phyloP scores from a whole-genome alignment of 108 stramenopile species.

The Fistulifera pelliculosa region DNA sequence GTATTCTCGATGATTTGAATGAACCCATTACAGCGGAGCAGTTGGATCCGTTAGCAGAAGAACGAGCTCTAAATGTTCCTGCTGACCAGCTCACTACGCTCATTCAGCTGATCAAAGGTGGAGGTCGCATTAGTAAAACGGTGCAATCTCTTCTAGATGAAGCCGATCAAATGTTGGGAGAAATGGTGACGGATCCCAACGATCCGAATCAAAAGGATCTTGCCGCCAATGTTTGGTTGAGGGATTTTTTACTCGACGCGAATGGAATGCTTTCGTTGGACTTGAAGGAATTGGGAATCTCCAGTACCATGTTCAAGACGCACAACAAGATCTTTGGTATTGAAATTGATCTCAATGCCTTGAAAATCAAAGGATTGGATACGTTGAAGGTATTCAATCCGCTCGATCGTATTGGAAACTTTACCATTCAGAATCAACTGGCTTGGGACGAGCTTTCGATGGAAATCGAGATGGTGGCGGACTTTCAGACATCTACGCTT shows the following conservation, averaged over 20 bases:
- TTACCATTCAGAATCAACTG: conserved; percentile 20
- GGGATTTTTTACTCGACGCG: conserved; percentile 25
- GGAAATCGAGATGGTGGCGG: not conserved
- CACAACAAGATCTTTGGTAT: conserved; percentile 32
- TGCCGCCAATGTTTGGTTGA: conserved; percentile 20
- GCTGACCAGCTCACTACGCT: too few species aligned
- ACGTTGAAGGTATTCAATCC: conserved; percentile 27
- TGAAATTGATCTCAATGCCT: conserved; percentile 10
- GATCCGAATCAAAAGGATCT: too few species aligned
- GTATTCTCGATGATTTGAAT: too few species aligned
- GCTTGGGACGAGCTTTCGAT: not conserved
- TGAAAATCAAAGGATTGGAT: conserved; percentile 31
- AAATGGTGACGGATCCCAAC: too few species aligned
- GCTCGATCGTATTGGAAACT: conserved; percentile 28
- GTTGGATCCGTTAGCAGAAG: too few species aligned
- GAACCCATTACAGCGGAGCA: too few species aligned
- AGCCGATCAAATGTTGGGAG: too few species aligned
- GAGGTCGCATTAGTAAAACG: too few species aligned
- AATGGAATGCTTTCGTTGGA: conserved; percentile 18
- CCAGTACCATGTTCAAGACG: conserved; percentile 19
- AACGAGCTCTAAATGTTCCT: too few species aligned
- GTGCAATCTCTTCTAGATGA: too few species aligned
- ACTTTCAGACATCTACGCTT: not conserved
- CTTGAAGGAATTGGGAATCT: conserved; percentile 3
- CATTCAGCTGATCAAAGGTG: too few species aligned